These are phyloP conservation scores for Rhodofomes roseus DNA, from an alignment of 1,284 basidiomycete species.

Conservation along the genomic window DNA sequence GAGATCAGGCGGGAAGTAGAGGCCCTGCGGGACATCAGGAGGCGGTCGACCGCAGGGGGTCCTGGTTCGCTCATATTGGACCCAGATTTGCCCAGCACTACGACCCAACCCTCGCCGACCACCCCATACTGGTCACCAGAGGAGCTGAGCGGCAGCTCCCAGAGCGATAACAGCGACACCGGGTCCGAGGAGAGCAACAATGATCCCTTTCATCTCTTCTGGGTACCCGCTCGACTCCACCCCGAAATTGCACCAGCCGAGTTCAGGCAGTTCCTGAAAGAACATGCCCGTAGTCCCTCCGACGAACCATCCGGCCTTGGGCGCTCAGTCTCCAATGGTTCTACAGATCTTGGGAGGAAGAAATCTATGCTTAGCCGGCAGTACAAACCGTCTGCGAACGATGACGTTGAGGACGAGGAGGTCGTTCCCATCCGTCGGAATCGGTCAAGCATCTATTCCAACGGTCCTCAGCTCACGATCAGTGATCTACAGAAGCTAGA, in stretches of 20 bases:
- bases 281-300: slow-evolving; percentile 72
- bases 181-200: slow-evolving; percentile 38
- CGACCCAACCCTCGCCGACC: slow-evolving; percentile 51
- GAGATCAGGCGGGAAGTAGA: slow-evolving; percentile 87
- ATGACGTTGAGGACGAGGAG: slow-evolving; percentile 59
- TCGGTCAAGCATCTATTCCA: slow-evolving; percentile 59
- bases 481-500: slow-evolving; percentile 91
- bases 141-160: slow-evolving; percentile 42
- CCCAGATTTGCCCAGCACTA: slow-evolving; percentile 77
- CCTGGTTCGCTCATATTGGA: slow-evolving; percentile 81
- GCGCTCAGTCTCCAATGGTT: slow-evolving; percentile 35
- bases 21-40: slow-evolving; percentile 76
- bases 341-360: slow-evolving; percentile 65
- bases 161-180: slow-evolving; percentile 39
- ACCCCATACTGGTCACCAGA: slow-evolving; percentile 46
- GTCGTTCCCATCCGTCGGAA: slow-evolving; percentile 68
- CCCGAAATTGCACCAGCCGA: slow-evolving; percentile 97
- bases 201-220: slow-evolving; percentile 88
- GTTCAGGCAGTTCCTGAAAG: slow-evolving; percentile 92
- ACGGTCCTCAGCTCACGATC: slow-evolving; percentile 80
- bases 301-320: slow-evolving; percentile 40
- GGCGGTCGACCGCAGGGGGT: slow-evolving; percentile 72
- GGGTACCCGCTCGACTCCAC: slow-evolving; percentile 95
- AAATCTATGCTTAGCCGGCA: slow-evolving; percentile 89
- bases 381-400: slow-evolving; percentile 75